phyloP scores from a whole-genome alignment of 2,329 filamentous ascomycete species.

The Cladosporium austrohemisphaericum region DNA sequence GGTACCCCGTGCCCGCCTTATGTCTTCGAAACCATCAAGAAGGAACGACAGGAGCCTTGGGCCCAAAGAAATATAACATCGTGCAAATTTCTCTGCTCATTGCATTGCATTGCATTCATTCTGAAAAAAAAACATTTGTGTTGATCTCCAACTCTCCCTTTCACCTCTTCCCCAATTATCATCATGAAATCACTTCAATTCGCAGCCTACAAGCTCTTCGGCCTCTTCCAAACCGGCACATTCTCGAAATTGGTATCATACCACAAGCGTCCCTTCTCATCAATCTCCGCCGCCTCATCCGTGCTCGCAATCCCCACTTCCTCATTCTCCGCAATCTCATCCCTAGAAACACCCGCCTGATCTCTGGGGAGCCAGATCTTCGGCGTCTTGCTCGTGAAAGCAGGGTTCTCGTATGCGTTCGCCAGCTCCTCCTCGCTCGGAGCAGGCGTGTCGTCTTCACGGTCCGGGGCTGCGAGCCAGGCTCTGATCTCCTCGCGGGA shows the following conservation, averaged over 20 bases:
- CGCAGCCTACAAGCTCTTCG: conserved; percentile 6
- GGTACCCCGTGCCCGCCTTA: too few species aligned
- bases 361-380: conserved; percentile 46
- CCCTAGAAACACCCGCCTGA: conserved; percentile 40
- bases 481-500: conserved; percentile 22
- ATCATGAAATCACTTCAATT: too few species aligned
- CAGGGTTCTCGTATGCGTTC: conserved; percentile 44
- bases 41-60: too few species aligned
- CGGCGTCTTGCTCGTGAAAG: conserved; percentile 41
- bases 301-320: conserved; percentile 40
- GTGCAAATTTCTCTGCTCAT: too few species aligned
- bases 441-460: conserved; percentile 19
- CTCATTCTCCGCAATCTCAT: conserved; percentile 41
- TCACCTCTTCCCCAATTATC: too few species aligned
- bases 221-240: conserved; percentile 40
- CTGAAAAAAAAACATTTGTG: too few species aligned
- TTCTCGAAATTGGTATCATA: conserved; percentile 43
- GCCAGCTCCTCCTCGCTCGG: conserved; percentile 28
- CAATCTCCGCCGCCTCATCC: conserved; percentile 43
- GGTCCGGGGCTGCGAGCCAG: conserved; percentile 22
- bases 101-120: too few species aligned
- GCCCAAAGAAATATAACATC: too few species aligned
- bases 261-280: conserved; percentile 43
- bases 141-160: too few species aligned
- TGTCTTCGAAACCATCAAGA: too few species aligned